Percentiles rank a stretch among this genome's conserved stretches.
phyloP scores from a whole-genome alignment of 139 green algal species.

The Nannochloris sp. region DNA sequence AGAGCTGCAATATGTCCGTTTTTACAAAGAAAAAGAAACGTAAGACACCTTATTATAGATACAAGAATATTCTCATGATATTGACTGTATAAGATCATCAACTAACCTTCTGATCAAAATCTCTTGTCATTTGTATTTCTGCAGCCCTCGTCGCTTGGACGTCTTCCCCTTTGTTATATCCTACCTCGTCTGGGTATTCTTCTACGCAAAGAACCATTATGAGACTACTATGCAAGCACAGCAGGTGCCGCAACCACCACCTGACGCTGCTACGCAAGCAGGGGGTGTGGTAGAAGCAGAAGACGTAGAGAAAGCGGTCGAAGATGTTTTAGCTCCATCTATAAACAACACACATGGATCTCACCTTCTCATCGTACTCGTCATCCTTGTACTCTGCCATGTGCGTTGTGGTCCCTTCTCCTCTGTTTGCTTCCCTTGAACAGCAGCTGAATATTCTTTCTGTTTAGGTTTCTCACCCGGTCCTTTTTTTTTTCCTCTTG shows the following conservation, averaged over 20 bases:
- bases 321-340: neutral
- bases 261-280: too few species aligned
- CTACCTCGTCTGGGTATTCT: neutral
- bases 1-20: slow-evolving; percentile 18
- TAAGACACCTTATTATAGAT: neutral
- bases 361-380: too few species aligned
- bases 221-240: neutral
- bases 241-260: neutral
- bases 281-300: neutral
- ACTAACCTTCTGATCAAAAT: neutral
- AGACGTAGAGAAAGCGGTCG: neutral
- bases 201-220: neutral
- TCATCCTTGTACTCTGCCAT: neutral
- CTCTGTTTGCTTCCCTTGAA: too few species aligned
- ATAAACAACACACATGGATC: too few species aligned
- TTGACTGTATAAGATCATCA: too few species aligned
- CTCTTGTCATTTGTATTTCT: neutral
- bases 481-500: neutral
- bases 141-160: neutral
- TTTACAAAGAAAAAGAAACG: slow-evolving; percentile 10
- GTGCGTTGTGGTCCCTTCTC: neutral
- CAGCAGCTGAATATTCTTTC: too few species aligned
- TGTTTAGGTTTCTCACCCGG: neutral
- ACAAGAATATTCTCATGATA: too few species aligned
- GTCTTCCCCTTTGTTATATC: slow-evolving; percentile 1